Evolutionary conservation across 2,329 filamentous ascomycete species (phyloP), one percentile per base, ranked within the genome.

Genomic region (Fusarium dimerum): DNA sequence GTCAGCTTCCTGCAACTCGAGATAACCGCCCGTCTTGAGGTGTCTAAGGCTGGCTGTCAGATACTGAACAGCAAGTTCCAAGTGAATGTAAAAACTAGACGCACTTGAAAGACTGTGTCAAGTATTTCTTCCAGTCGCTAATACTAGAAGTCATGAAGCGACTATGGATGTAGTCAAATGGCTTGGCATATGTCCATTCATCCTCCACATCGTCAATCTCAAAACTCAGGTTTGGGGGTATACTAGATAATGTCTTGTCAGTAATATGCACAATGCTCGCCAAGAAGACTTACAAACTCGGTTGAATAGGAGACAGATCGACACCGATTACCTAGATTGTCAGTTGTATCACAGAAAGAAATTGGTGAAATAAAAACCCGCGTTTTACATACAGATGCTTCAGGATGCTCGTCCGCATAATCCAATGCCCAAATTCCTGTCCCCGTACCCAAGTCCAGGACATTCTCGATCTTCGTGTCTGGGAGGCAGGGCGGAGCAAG

Each of bases 131-230:
- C 51, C 51, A 62, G 30, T 51, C 48, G 4, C 41, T 20, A 1
- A 62, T 36, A 2, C 46, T 53, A 1, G 49, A 60, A 6, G 52
- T 54, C 54, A 60, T 62, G 41, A 62, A 43, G 1, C 59, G 46
- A 16, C 56, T 58, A 5, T 62, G 59, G 0, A 62, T 54, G 12
- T 60, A 62, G 15, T 62, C 54, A 15, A 60, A 62, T 0, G 51
- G 48, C 2, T 48, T 15, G 3, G 42, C 42, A 2, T 58, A 53
- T 4, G 40, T 40, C 56, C 59, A 58, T 1, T 56, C 47, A 3
- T 62, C 56, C 5, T 62, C 59, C 0, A 62, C 51, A 39, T 62
- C 56, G 11, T 60, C 59, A 2, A 62, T 51, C 1, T 49, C 13
- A 3, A 62, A 62, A 3, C 17, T 44, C 0, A 60, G 41, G 2